Evolutionary conservation across 1,284 basidiomycete genomes (phyloP), one percentile per base, ranked within the genome.

Genomic region (Microbotryomycetes sp.): DNA sequence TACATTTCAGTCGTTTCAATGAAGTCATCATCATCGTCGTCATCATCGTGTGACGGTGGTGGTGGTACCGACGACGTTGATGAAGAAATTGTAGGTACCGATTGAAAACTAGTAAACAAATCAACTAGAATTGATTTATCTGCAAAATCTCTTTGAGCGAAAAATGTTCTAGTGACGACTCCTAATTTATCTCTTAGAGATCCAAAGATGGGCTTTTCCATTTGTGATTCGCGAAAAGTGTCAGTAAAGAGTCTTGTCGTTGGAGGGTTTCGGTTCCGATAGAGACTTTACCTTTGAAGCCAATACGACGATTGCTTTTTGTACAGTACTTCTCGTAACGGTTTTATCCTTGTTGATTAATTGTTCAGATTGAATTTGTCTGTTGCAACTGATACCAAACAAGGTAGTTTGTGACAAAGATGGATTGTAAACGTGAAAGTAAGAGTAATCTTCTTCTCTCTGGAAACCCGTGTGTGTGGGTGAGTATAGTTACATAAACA

Each of bases 361-460:
- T 23, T 86, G 81, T 1, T 87, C 81, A 2, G 92, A 81, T 6
- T 88, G 81, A 50, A 99, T 91, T 79, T 99, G 94, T 47, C 94
- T 89, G 72, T 98, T 97, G 77, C 94, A 96, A 84, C 91, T 94
- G 72, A 97, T 96, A 31, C 92, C 92, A 74, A 96, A 97, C 51
- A 96, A 77, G 1, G 92, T 97, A 9, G 6, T 9, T 16, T 45
- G 30, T 42, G 74, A 60, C 67, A 75, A 42, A 49, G 60, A 52
- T 15, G 78, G 77, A 7, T 77, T 70, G 54, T 76, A 84, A 26
- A 92, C 77, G 73, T 94, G 91, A 74, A 99, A 99, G 77, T 97
- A 97, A 3, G 63, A 92, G 74, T 97, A 98, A 74, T 98, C 94
- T 78, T 98, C 94, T 30, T 86, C 80, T 66, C 87, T 90, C 88